Percentiles rank a stretch among this genome's conserved stretches.
phyloP scores from a whole-genome alignment of 495 filamentous ascomycete genomes.

The Penicillium angulare region DNA sequence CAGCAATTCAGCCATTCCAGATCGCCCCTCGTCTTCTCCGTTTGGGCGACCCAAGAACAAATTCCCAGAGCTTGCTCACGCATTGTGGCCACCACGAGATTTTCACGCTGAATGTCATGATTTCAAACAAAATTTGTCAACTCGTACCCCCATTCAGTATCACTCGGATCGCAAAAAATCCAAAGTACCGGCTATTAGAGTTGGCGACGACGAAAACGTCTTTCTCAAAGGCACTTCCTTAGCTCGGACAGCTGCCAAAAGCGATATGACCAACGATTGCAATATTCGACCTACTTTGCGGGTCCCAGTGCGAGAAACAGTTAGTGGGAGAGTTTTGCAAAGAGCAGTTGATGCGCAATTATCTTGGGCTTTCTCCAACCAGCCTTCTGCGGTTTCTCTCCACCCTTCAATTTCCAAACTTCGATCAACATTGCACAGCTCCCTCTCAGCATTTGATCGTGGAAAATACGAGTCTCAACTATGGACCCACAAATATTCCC shows the following conservation, averaged over 20 bases:
- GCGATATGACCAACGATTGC: not conserved
- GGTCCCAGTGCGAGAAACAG: conserved; percentile 31
- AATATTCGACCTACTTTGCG: conserved; percentile 19
- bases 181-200: conserved; percentile 31
- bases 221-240: conserved; percentile 18
- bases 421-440: conserved; percentile 55
- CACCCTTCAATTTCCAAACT: conserved; percentile 53
- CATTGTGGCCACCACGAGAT: conserved; percentile 69
- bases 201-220: conserved; percentile 37
- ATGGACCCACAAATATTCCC: conserved; percentile 90
- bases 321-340: conserved; percentile 35
- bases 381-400: not conserved
- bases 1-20: not conserved
- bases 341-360: conserved; percentile 34
- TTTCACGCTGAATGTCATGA: conserved; percentile 51
- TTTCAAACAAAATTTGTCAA: not conserved
- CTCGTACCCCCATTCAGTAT: not conserved
- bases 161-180: conserved; percentile 32
- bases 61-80: conserved; percentile 57
- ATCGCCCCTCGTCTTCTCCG: conserved; percentile 4
- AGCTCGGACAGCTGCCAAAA: conserved; percentile 9
- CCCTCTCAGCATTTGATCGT: conserved; percentile 77
- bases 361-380: conserved; percentile 20
- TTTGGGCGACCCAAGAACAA: conserved; percentile 43
- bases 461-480: conserved; percentile 67